Base-by-base conservation (phyloP, 805 yeast species). In the Sugiyamaella americana region DNA sequence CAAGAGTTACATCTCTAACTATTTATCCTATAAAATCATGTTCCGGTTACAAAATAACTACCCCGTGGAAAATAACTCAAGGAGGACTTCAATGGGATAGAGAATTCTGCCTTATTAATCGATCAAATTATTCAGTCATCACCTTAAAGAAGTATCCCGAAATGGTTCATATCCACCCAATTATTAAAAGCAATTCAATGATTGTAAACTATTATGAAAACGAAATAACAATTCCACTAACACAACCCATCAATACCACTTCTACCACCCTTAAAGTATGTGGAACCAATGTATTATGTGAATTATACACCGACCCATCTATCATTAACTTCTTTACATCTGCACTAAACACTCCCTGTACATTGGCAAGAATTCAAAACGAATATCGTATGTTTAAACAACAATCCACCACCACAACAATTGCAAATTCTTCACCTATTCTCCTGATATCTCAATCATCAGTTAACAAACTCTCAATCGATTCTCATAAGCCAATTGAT, bases 1-100 rank as follows among this genome's bases (percentile, higher is more conserved):
- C 13, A 5, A 30, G 44, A 13, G 50, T 70, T 13, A 46, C 52
- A 21, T 47, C 54, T 13, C 22, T 71, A 21, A 48, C 52, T 18
- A 58, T 70, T 1, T 72, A 64, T 52, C 76, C 76, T 1, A 67
- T 72, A 40, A 72, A 72, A 46, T 70, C 75, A 4, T 72, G 76
- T 49, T 62, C 57, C 2, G 72, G 67, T 1, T 61, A 54, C 38
- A 38, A 44, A 13, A 54, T 72, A 6, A 62, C 65, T 0, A 22
- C 30, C 2, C 41, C 46, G 2, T 69, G 73, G 72, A 47, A 52
- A 10, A 56, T 70, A 1, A 46, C 48, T 2, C 40, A 37, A 2
- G 44, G 45, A 5, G 76, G 76, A 0, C 56, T 72, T n/a, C 51
- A 63, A 39, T 65, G 62, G 56, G 76, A 72, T 52, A 55, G 76